Base-by-base conservation (phyloP, 352 stramenopile species). In the Phytophthora sp. region DNA sequence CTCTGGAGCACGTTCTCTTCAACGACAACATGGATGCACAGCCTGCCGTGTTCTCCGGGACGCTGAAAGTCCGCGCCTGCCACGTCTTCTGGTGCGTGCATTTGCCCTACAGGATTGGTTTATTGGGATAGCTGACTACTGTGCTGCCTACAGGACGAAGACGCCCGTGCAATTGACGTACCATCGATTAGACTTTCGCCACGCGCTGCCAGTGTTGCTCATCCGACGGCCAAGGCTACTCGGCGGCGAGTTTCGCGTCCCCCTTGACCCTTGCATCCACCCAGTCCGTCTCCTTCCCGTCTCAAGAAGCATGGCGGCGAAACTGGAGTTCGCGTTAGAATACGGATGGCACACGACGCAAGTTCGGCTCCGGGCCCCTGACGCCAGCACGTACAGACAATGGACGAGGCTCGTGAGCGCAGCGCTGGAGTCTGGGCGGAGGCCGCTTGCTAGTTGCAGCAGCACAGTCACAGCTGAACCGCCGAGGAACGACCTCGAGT, bases 191-290 rank as follows among this genome's bases (percentile, higher is more conserved):
- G 68, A 76, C 23, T 76, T 64, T 66, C 68, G 62, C 9, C 63
- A 66, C 10, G 62, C 56, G 3, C 18, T 76, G 30, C 68, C 68
- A 0, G 63, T 76, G 21, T 48, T 76, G 27, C 43, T 76, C 4
- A 39, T 76, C 26, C 68, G 62, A 43, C 68, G 57, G 7, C n/a
- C 68, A 13, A 34, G 41, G 1, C 13, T 63, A 20, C 28, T 73
- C 12, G 68, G 68, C 0, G 57, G 68, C 11, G 63, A 73, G 28
- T 66, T 69, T 20, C 49, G 48, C 27, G 50, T 76, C 17, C 68
- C 62, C n/a, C 62, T 76, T 11, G 68, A 76, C 39, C 68, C 57
- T 8, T 76, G 68, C 27, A 54, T 76, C 41, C 68, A 76, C 45
- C 68, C 68, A 7, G 63, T 73, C 5, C 62, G 56, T 32, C 23